A percentile compares a stretch with the other conserved stretches of the same genome.
phyloP scores from a whole-genome alignment of 176 grass and related monocot genomes.

The Triticum turgidum region DNA sequence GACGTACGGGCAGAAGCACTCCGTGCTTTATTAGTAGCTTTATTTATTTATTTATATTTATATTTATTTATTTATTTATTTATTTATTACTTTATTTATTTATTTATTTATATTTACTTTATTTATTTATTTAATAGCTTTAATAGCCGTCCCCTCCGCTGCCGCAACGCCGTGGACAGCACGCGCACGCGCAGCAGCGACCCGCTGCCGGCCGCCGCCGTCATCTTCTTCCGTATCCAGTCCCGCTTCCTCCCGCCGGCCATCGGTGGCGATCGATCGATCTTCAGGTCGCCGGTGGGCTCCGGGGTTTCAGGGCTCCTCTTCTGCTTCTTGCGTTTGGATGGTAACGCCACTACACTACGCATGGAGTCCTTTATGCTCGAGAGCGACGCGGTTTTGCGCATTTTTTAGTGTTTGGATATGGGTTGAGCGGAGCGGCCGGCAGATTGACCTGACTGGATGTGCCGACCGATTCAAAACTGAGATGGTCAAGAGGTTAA shows the following conservation, averaged over 20 bases:
- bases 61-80: too few relatives aligned
- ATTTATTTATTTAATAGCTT: too few relatives aligned
- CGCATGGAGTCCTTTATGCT: neutral
- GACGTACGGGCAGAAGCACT: too few relatives aligned
- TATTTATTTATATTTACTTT: too few relatives aligned
- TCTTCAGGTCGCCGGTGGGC: neutral
- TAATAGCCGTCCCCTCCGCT: neutral
- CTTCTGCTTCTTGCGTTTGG: neutral
- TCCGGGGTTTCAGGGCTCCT: neutral
- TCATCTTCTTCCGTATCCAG: conserved; percentile 44
- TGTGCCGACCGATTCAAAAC: neutral
- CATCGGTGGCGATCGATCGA: neutral
- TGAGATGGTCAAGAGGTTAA: neutral
- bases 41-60: too few relatives aligned
- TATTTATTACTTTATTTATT: too few relatives aligned
- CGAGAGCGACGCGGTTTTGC: neutral
- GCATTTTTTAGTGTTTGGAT: neutral
- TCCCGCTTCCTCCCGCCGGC: conserved; percentile 41
- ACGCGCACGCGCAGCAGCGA: conserved; percentile 22
- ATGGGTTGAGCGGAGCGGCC: neutral
- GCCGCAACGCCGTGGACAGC: conserved; percentile 28
- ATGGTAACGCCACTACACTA: neutral
- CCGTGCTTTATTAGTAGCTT: too few relatives aligned
- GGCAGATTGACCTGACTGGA: neutral
- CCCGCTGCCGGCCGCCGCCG: neutral